A percentile compares a stretch with the other conserved stretches of the same genome.
phyloP scores from a whole-genome alignment of 2,329 filamentous ascomycete genomes.

The Podosphaera xanthii region DNA sequence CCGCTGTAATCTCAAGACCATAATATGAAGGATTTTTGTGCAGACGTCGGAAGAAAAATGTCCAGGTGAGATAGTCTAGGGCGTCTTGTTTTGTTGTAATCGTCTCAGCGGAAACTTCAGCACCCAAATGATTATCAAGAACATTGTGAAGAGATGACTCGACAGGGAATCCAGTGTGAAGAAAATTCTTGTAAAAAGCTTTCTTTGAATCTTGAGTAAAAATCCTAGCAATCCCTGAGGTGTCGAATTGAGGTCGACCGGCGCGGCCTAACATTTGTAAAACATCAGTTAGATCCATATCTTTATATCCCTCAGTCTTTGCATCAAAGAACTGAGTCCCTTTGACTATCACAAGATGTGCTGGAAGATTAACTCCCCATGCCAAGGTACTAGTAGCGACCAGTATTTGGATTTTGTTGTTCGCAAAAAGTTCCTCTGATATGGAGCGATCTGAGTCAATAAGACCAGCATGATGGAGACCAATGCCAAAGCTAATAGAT shows the following conservation, averaged over 20 bases:
- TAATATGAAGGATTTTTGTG: constrained; percentile 99
- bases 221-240: constrained; percentile 84
- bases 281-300: constrained; percentile 97
- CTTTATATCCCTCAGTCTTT: constrained; percentile 90
- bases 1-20: constrained; percentile 75
- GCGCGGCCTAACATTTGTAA: constrained; percentile 94
- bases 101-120: constrained; percentile 83
- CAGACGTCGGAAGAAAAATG: constrained; percentile 90
- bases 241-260: constrained; percentile 88
- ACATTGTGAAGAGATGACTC: constrained; percentile 93
- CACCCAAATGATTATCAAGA: constrained; percentile 85
- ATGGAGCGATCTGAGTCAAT: constrained; percentile 85
- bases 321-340: constrained; percentile 96
- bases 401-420: constrained; percentile 95
- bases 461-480: constrained; percentile 86
- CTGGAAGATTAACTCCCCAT: constrained; percentile 94
- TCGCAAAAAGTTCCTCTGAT: constrained; percentile 80
- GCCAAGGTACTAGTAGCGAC: constrained; percentile 89
- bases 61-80: constrained; percentile 94
- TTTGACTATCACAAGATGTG: constrained; percentile 92
- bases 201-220: constrained; percentile 97
- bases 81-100: constrained; percentile 91
- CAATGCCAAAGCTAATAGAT: constrained; percentile 91
- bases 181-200: constrained; percentile 97
- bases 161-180: constrained; percentile 93